A percentile compares a stretch with the other conserved stretches of the same genome.
These are phyloP conservation scores for Candida rishiriensis DNA, from an alignment of 805 yeast genomes.

Conservation along the genomic window DNA sequence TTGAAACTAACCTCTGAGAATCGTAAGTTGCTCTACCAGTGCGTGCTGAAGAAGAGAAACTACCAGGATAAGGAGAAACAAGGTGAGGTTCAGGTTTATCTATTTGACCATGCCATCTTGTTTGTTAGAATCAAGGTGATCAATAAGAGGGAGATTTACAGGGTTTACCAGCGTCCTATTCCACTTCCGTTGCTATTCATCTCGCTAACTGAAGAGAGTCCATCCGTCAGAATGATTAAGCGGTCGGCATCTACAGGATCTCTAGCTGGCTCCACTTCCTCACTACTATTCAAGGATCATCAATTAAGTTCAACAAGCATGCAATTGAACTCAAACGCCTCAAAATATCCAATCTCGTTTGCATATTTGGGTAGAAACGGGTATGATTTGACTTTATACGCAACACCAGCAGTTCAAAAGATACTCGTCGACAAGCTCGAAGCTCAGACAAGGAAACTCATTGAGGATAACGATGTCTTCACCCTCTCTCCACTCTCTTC, in stretches of 20 bases:
- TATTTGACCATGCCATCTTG: slow-evolving; percentile 83
- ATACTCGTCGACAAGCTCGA: slow-evolving; percentile 76
- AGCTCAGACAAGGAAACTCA: slow-evolving; percentile 70
- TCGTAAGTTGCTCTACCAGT: slow-evolving; percentile 74
- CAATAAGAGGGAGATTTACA: slow-evolving; percentile 85
- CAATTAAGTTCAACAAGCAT: slow-evolving; percentile 12
- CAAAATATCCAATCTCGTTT: slow-evolving; percentile 47
- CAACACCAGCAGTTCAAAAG: slow-evolving; percentile 63
- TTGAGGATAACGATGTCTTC: slow-evolving; percentile 72
- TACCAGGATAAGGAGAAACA: slow-evolving; percentile 63
- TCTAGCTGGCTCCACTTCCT: slow-evolving; percentile 27
- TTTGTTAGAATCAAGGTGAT: slow-evolving; percentile 82
- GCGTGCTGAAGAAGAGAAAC: slow-evolving; percentile 67
- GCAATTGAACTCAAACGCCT: slow-evolving; percentile 20
- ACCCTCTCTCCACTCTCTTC: slow-evolving; percentile 72
- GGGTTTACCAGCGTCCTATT: slow-evolving; percentile 86
- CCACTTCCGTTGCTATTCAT: slow-evolving; percentile 73
- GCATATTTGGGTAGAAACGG: slow-evolving; percentile 51
- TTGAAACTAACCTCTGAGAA: slow-evolving; percentile 79
- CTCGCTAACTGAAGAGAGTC: slow-evolving; percentile 75
- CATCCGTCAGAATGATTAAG: slow-evolving; percentile 47
- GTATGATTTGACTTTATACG: slow-evolving; percentile 49
- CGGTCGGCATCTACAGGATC: slow-evolving; percentile 35
- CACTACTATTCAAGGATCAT: slow-evolving; percentile 22
- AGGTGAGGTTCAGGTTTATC: slow-evolving; percentile 78